Conservation (phyloP, 768 basidiomycete species). For the Suillus alpinus region DNA sequence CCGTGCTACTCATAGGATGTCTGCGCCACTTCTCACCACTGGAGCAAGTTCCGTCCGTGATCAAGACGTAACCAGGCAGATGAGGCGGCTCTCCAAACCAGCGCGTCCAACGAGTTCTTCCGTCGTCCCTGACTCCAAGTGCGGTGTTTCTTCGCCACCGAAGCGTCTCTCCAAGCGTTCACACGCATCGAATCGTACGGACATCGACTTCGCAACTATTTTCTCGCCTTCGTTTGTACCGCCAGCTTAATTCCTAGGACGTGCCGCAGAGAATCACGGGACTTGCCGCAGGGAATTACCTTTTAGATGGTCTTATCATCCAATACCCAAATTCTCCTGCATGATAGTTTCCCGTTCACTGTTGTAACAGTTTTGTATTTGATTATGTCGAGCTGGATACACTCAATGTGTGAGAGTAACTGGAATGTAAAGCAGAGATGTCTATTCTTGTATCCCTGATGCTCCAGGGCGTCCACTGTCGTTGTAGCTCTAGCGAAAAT, state of each 20-base stretch:
- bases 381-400: background rate
- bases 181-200: background rate
- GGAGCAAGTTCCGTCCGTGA: slow-evolving; percentile 6
- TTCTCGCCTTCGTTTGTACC: background rate
- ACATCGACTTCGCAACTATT: background rate
- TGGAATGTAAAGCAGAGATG: background rate
- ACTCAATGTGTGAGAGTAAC: background rate
- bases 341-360: background rate
- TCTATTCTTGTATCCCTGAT: background rate
- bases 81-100: background rate
- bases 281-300: background rate
- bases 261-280: background rate
- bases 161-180: background rate
- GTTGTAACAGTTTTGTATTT: background rate
- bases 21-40: slow-evolving; percentile 14
- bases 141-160: background rate
- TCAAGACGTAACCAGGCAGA: background rate
- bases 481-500: background rate
- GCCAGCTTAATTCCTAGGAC: background rate
- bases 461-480: background rate
- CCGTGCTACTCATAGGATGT: slow-evolving; percentile 1
- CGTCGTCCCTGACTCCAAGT: background rate
- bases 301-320: too few relatives aligned
- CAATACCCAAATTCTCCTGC: background rate
- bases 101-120: slow-evolving; percentile 4